A percentile compares a stretch with the other conserved stretches of the same genome.
These are phyloP conservation scores for Paxillus involutus DNA, from an alignment of 768 basidiomycete genomes.

Conservation along the genomic window DNA sequence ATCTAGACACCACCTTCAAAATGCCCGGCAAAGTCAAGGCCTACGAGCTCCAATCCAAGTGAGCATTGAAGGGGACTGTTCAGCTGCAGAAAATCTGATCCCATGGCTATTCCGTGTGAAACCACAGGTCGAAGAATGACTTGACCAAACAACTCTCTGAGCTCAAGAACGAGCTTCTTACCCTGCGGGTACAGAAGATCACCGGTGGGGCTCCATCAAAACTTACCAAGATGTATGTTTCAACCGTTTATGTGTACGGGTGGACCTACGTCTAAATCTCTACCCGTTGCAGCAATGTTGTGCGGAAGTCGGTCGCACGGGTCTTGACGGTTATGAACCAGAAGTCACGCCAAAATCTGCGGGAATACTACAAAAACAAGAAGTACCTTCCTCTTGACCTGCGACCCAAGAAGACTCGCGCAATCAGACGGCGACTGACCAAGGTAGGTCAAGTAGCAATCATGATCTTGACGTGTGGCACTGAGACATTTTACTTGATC, in stretches of 20 bases:
- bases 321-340: constrained; percentile 99
- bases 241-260: neutral
- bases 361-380: constrained; percentile 97
- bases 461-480: neutral
- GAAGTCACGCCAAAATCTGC: constrained; percentile 94
- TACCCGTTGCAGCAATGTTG: constrained; percentile 65
- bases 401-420: constrained; percentile 96
- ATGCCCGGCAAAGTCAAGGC: constrained; percentile 95
- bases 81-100: neutral
- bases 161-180: constrained; percentile 92
- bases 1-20: constrained; percentile 37
- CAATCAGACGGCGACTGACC: constrained; percentile 93
- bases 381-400: constrained; percentile 97
- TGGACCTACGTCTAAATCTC: neutral
- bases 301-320: constrained; percentile 98
- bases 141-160: constrained; percentile 91
- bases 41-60: constrained; percentile 96
- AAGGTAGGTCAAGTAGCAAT: constrained; percentile 52
- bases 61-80: constrained; percentile 31
- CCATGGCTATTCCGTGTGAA: constrained; percentile 5
- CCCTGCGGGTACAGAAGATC: constrained; percentile 96
- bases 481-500: constrained; percentile 8
- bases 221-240: constrained; percentile 92
- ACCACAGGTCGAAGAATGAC: constrained; percentile 89
- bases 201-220: constrained; percentile 94